Percentiles rank a stretch among this genome's conserved stretches.
Conservation (phyloP, 2,329 filamentous ascomycete genomes). For the Coniosporium tulheliwenetii region DNA sequence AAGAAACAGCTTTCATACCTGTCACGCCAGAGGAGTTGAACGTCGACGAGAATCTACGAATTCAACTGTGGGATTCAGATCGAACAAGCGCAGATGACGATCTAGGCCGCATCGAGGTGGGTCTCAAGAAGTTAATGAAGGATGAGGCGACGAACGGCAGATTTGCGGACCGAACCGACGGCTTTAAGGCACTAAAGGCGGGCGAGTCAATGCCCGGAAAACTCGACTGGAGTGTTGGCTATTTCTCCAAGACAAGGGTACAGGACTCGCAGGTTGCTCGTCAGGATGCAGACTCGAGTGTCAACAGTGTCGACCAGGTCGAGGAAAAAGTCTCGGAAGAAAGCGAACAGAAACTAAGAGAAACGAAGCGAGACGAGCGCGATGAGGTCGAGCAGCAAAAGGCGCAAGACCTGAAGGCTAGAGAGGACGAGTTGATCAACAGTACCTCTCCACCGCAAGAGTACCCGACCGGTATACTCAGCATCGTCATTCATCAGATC, state of each 20-base stretch:
- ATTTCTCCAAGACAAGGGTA: conserved; percentile 52
- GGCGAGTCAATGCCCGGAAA: conserved; percentile 55
- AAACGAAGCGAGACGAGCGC: conserved; percentile 43
- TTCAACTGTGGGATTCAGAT: conserved; percentile 66
- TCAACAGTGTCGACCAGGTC: conserved; percentile 43
- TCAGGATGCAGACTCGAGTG: conserved; percentile 43
- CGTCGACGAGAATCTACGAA: conserved; percentile 50
- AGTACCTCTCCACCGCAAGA: conserved; percentile 47
- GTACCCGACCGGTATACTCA: conserved; percentile 50
- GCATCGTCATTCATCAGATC: conserved; percentile 58
- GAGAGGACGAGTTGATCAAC: conserved; percentile 48
- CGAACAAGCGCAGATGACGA: conserved; percentile 59
- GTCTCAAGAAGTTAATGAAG: conserved; percentile 49
- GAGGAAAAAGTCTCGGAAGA: conserved; percentile 37
- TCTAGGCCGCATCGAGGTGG: conserved; percentile 55
- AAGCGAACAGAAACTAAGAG: conserved; percentile 48
- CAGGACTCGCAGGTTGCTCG: conserved; percentile 43
- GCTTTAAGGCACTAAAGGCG: conserved; percentile 47
- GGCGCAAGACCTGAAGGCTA: conserved; percentile 44
- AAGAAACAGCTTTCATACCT: conserved; percentile 54
- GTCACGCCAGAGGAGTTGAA: conserved; percentile 58
- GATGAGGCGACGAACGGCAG: conserved; percentile 41
- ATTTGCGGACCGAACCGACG: conserved; percentile 48
- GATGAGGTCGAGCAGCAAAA: conserved; percentile 53
- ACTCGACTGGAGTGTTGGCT: conserved; percentile 54